phyloP scores from a whole-genome alignment of 2,329 filamentous ascomycete genomes.

The Talaromyces sp. region DNA sequence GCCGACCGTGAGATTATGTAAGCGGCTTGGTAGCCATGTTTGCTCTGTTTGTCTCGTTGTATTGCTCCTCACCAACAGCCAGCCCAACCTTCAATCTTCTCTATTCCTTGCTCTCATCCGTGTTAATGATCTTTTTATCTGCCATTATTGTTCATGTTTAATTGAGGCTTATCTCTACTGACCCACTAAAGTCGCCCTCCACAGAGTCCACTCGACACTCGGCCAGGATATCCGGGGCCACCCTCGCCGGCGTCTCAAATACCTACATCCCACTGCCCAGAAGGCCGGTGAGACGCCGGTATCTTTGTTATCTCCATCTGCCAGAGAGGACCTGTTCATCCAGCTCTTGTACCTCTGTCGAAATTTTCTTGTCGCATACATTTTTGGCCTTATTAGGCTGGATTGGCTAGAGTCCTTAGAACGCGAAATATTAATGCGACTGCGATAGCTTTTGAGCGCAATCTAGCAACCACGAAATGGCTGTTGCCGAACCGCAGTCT shows the following conservation, averaged over 20 bases:
- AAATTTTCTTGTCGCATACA: not conserved
- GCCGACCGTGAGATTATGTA: not conserved
- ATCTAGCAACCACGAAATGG: not conserved
- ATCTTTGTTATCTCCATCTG: not conserved
- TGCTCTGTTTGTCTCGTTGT: not conserved
- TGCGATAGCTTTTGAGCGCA: not conserved
- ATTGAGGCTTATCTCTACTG: not conserved
- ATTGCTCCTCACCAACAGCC: not conserved
- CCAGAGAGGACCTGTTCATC: not conserved
- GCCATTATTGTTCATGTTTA: not conserved
- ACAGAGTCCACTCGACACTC: not conserved
- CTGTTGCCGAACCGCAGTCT: not conserved
- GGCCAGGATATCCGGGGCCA: not conserved
- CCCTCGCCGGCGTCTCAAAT: not conserved
- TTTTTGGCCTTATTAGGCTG: not conserved
- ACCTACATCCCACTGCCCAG: not conserved
- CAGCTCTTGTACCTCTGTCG: not conserved
- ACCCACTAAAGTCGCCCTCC: not conserved
- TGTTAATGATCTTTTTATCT: not conserved
- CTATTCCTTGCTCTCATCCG: not conserved
- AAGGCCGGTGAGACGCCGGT: conserved; percentile 9
- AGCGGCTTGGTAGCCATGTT: not conserved
- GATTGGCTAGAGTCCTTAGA: no score
- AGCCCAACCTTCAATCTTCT: not conserved
- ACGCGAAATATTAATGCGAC: not conserved